Evolutionary conservation across 2,329 filamentous ascomycete genomes (phyloP).

Genomic region (Aspergillus sp.): DNA sequence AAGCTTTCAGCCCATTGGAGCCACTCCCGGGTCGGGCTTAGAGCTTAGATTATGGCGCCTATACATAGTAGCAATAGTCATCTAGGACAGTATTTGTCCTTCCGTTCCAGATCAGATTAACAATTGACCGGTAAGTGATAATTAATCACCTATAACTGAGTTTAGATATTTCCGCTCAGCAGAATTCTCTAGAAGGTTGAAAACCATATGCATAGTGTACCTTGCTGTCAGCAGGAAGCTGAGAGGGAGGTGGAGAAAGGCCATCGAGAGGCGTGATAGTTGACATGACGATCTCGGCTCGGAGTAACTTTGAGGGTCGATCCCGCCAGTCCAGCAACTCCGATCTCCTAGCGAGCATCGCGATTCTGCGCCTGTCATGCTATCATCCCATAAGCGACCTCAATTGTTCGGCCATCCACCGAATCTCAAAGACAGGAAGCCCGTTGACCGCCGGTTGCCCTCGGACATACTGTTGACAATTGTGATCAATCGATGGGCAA

Average conservation of each 20-base stretch:
- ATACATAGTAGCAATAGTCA: too few species aligned
- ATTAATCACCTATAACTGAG: too few species aligned
- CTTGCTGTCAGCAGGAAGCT: too few species aligned
- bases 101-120: too few species aligned
- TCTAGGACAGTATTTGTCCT: too few species aligned
- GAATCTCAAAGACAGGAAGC: background rate
- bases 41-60: background rate
- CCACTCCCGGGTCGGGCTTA: background rate
- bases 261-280: background rate
- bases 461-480: background rate
- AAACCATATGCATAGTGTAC: too few species aligned
- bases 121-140: background rate
- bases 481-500: background rate
- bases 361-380: background rate
- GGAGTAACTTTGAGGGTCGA: slow-evolving; percentile 1
- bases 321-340: background rate
- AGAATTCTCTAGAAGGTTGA: too few species aligned
- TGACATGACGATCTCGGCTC: background rate
- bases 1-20: background rate
- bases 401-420: background rate
- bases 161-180: too few species aligned
- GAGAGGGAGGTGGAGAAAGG: background rate
- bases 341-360: background rate
- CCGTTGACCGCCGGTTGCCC: background rate
- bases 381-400: background rate